These are phyloP conservation scores for Aspergillus sp. DNA, from an alignment of 2,329 filamentous ascomycete species.

Conservation along the genomic window DNA sequence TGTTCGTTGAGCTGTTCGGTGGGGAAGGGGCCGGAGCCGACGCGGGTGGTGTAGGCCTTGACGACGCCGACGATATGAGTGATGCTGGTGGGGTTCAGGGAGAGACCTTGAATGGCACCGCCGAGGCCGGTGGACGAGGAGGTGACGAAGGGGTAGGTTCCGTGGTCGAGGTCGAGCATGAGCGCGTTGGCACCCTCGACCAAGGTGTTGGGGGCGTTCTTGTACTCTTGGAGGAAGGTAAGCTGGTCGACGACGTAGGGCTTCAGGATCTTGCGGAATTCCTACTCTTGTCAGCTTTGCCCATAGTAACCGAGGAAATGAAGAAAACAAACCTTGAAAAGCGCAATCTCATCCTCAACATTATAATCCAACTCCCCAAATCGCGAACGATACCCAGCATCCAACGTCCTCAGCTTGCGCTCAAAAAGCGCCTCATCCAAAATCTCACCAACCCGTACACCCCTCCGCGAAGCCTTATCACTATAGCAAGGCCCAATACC, in stretches of 20 bases:
- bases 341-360: slow-evolving; percentile 52
- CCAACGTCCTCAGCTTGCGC: slow-evolving; percentile 47
- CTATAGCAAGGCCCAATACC: slow-evolving; percentile 55
- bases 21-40: slow-evolving; percentile 56
- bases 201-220: slow-evolving; percentile 50
- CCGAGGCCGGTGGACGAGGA: slow-evolving; percentile 43
- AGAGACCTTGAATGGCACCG: slow-evolving; percentile 52
- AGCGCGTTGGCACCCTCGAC: slow-evolving; percentile 59
- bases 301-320: background rate
- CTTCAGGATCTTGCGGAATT: slow-evolving; percentile 31
- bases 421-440: slow-evolving; percentile 52
- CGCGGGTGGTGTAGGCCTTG: slow-evolving; percentile 59
- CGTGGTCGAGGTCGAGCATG: slow-evolving; percentile 54
- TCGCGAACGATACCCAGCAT: slow-evolving; percentile 48
- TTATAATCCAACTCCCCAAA: slow-evolving; percentile 56
- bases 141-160: slow-evolving; percentile 46
- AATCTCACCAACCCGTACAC: slow-evolving; percentile 53
- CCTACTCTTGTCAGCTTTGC: slow-evolving; percentile 14
- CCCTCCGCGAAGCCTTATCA: slow-evolving; percentile 55
- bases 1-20: slow-evolving; percentile 53
- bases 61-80: slow-evolving; percentile 56
- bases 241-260: slow-evolving; percentile 41
- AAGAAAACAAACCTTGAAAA: slow-evolving; percentile 44
- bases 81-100: slow-evolving; percentile 51
- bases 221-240: slow-evolving; percentile 49